These are phyloP conservation scores for Ustilago curta DNA, from an alignment of 1,284 basidiomycete species.

Conservation along the genomic window DNA sequence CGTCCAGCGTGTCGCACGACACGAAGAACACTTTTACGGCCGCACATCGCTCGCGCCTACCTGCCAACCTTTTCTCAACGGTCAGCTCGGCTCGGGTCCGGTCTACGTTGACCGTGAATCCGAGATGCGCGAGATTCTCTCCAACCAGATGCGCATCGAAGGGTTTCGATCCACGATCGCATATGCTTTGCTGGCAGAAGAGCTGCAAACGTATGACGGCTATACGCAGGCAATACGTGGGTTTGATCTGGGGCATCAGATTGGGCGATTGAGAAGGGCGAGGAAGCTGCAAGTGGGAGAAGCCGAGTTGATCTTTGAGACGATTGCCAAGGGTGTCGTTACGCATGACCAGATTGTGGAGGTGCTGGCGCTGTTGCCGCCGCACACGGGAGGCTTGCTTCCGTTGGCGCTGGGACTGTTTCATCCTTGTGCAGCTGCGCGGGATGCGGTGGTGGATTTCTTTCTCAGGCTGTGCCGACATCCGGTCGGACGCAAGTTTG, in stretches of 20 bases:
- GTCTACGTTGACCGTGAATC: slow-evolving; percentile 77
- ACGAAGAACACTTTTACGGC: slow-evolving; percentile 80
- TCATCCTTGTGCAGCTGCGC: slow-evolving; percentile 81
- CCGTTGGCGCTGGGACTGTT: slow-evolving; percentile 89
- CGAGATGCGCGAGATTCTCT: slow-evolving; percentile 75
- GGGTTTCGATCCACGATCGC: slow-evolving; percentile 80
- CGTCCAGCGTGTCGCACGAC: slow-evolving; percentile 79
- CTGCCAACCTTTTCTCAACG: slow-evolving; percentile 70
- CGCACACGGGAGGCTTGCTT: slow-evolving; percentile 83
- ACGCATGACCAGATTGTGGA: slow-evolving; percentile 89
- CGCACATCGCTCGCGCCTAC: slow-evolving; percentile 77
- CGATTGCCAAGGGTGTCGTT: slow-evolving; percentile 72
- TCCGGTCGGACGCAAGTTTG: slow-evolving; percentile 80
- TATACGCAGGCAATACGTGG: slow-evolving; percentile 73
- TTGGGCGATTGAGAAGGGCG: slow-evolving; percentile 77
- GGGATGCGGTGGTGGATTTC: slow-evolving; percentile 80
- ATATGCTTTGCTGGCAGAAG: slow-evolving; percentile 73
- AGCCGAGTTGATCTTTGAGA: slow-evolving; percentile 80
- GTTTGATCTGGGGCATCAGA: slow-evolving; percentile 80
- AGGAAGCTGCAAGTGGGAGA: slow-evolving; percentile 77
- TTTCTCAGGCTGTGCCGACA: slow-evolving; percentile 29
- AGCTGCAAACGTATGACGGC: slow-evolving; percentile 32
- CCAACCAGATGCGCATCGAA: slow-evolving; percentile 81
- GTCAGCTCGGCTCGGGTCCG: slow-evolving; percentile 77
- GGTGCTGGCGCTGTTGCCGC: slow-evolving; percentile 81